These are phyloP conservation scores for Aureobasidium lini DNA, from an alignment of 2,329 filamentous ascomycete species.

Conservation along the genomic window DNA sequence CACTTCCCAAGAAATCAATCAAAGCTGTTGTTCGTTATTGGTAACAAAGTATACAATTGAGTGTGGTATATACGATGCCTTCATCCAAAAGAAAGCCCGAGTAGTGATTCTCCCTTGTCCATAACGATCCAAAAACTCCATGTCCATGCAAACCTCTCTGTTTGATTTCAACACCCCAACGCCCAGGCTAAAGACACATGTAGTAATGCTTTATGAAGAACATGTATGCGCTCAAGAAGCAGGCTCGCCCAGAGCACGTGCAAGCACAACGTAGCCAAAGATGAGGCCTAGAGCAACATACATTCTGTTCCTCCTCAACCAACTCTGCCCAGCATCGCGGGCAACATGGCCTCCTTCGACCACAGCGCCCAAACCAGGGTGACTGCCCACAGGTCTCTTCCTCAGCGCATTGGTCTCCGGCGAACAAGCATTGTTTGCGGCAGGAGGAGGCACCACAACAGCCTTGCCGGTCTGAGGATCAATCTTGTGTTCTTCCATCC, in stretches of 20 bases:
- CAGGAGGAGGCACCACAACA: slow-evolving; percentile 23
- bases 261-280: slow-evolving; percentile 76
- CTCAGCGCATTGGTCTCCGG: slow-evolving; percentile 56
- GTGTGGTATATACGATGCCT: neutral
- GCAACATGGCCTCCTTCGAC: slow-evolving; percentile 73
- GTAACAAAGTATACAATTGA: neutral
- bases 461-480: slow-evolving; percentile 63
- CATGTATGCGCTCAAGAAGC: neutral
- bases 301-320: slow-evolving; percentile 73
- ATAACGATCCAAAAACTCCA: neutral
- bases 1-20: too few relatives aligned
- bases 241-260: slow-evolving; percentile 57
- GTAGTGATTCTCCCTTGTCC: neutral
- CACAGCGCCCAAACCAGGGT: slow-evolving; percentile 50
- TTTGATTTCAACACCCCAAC: slow-evolving; percentile 14
- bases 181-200: slow-evolving; percentile 13
- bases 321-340: slow-evolving; percentile 71
- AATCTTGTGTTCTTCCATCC: slow-evolving; percentile 78
- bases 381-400: slow-evolving; percentile 53
- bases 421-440: slow-evolving; percentile 46
- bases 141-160: neutral
- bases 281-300: slow-evolving; percentile 62
- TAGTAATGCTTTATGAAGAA: neutral
- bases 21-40: too few relatives aligned
- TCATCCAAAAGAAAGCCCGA: too few relatives aligned